Evolutionary conservation across 106 monocot species (phyloP), one percentile per base, ranked within the genome.

Genomic region (Agapanthus africanus): DNA sequence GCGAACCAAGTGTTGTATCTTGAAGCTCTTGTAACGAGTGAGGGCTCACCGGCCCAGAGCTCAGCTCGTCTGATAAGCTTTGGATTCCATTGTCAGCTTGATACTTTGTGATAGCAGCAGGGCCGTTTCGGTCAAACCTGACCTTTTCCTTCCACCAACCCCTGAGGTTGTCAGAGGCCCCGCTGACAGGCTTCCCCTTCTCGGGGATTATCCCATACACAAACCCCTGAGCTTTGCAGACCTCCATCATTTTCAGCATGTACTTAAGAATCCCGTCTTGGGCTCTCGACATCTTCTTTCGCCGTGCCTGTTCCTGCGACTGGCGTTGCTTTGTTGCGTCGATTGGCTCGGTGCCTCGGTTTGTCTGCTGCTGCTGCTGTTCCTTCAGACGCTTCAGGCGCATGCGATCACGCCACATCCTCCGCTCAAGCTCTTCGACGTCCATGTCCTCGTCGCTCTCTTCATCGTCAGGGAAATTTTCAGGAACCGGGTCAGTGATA

Each of bases 1-100:
- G 79, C 3, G 90, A 90, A 6, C 90, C 90, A 26, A 90, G 71
- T 1, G 90, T 90, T 3, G 90, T 90, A 59, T 90, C 90, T 69
- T 90, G 90, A 42, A 90, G 80, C 66, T 90, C 90, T 54, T 86
- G 86, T 28, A 90, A 39, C 3, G 83, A 83, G 31, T 81, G 86
- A 21, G 80, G 78, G 32, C 76, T 83, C 4, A 75, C 73, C 13
- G 65, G 49, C 0, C 63, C 71, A 15, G 80, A 67, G 37, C 73
- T 72, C 30, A 42, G 19, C 46, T 86, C 86, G 41, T 65, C 78
- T 23, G 51, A 59, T 2, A 21, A 38, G 8, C 75, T 71, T 3
- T 71, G 75, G 15, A 83, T 37, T n/a, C 74, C 71, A 56, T 79
- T 66, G 28, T 83, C 83, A 14, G 75, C 66, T 66, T 76, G 79